Percentiles rank a stretch among this genome's conserved stretches.
phyloP scores from a whole-genome alignment of 176 grass and related monocot species.

The Juncus effusus region DNA sequence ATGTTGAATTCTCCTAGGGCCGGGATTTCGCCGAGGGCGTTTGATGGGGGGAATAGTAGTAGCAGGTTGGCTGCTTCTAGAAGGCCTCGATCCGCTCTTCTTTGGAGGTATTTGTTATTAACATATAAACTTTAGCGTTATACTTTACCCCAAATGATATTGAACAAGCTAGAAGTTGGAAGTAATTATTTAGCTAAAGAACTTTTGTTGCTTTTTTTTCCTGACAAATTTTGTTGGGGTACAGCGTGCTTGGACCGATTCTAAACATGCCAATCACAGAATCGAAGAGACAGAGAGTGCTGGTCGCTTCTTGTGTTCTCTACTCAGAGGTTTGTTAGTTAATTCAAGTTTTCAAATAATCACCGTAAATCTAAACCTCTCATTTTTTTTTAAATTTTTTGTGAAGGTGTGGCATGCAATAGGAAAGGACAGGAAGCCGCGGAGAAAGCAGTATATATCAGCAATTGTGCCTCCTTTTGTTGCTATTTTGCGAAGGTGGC shows the following conservation, averaged over 20 bases:
- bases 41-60: slow-evolving; percentile 58
- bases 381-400: slow-evolving; percentile 3
- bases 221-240: slow-evolving; percentile 31
- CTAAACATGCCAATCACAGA: slow-evolving; percentile 93
- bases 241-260: slow-evolving; percentile 96
- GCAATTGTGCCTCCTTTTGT: slow-evolving; percentile 90
- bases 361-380: neutral
- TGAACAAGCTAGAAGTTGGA: neutral
- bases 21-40: slow-evolving; percentile 7
- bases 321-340: slow-evolving; percentile 66
- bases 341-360: slow-evolving; percentile 35
- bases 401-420: slow-evolving; percentile 93
- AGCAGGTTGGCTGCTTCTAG: slow-evolving; percentile 55
- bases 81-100: slow-evolving; percentile 80
- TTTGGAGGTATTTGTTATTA: slow-evolving; percentile 71
- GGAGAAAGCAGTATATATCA: slow-evolving; percentile 86
- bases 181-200: neutral
- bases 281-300: slow-evolving; percentile 90
- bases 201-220: slow-evolving; percentile 21
- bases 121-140: slow-evolving; percentile 20
- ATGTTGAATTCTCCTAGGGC: no score
- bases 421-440: slow-evolving; percentile 64
- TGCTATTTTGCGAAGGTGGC: slow-evolving; percentile 85
- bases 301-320: slow-evolving; percentile 92
- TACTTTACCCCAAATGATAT: neutral